Conservation (phyloP, 108 stramenopile species). For the Fragilaria crotonensis region DNA sequence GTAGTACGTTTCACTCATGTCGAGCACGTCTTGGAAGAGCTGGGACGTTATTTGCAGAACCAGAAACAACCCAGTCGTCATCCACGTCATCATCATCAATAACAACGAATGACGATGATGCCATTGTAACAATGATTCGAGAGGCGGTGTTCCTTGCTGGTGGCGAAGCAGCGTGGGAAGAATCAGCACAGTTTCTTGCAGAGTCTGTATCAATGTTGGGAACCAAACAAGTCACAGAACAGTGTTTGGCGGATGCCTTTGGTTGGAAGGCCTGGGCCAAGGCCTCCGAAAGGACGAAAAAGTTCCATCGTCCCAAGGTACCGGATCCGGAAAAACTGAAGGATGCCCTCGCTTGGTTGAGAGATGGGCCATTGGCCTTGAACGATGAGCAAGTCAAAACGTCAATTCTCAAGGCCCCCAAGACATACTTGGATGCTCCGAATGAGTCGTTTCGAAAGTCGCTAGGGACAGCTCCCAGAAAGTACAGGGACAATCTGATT, state of each 20-base stretch:
- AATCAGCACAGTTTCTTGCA: too few species aligned
- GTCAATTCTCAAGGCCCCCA: neutral
- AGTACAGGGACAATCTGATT: neutral
- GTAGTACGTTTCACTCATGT: too few species aligned
- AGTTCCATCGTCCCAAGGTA: conserved; percentile 1
- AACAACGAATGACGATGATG: too few species aligned
- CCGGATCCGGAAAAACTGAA: conserved; percentile 9
- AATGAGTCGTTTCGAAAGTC: neutral
- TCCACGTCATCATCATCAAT: too few species aligned
- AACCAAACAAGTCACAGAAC: conserved; percentile 2
- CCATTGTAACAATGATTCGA: too few species aligned
- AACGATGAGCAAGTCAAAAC: neutral
- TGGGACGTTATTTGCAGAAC: too few species aligned
- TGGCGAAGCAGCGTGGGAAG: too few species aligned
- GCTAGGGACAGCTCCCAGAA: conserved; percentile 1
- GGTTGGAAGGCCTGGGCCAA: conserved; percentile 17
- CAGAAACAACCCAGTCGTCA: too few species aligned
- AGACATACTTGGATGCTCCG: conserved; percentile 5
- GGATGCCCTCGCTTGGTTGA: conserved; percentile 6
- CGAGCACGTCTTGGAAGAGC: too few species aligned
- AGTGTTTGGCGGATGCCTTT: conserved; percentile 1
- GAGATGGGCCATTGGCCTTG: neutral
- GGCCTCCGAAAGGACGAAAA: neutral
- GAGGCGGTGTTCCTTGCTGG: too few species aligned
- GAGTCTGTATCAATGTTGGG: neutral